Base-by-base conservation (phyloP, 805 yeast genomes). In the Blastobotrys peoriensis region DNA sequence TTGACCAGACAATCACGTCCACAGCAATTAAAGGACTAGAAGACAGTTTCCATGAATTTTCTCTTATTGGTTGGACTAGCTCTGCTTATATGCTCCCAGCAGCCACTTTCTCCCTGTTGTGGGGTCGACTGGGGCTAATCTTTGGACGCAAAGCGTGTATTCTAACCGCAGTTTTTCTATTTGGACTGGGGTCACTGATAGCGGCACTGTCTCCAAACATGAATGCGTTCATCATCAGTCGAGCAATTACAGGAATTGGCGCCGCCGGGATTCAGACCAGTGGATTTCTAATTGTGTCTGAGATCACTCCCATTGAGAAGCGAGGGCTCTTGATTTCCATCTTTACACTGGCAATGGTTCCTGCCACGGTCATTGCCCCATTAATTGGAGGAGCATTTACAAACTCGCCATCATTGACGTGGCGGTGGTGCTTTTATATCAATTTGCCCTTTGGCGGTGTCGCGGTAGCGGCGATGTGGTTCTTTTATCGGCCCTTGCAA, bases 181-280 rank as follows among this genome's bases (percentile, higher is more conserved):
- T 80, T 56, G 82, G 77, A 58, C 58, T 70, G 3, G 86, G 86
- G 1, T 78, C 83, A 0, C 63, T 79, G 44, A 60, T 79, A 3
- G 63, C 73, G 38, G 84, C 77, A 0, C 54, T 77, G 2, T 60
- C 83, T 61, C 53, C 13, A 64, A 66, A 20, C n/a, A 43, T 45
- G 46, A n/a, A 22, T 22, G 17, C 33, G 8, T 20, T 45, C 10
- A 45, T 45, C 9, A 43, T 19, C 13, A 44, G 47, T 6, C 9
- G 86, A 57, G 77, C 74, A 5, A 61, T 44, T 3, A 25, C 38
- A 40, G 86, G 86, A 43, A 54, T 77, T 30, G 86, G 86, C 16
- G 84, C 78, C 8, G 78, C 81, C 33, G 79, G 80, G 23, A 69
- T 79, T 34, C 79, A 75, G 53, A 62, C 78, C 1, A 62, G 74